Evolutionary conservation across 176 grass and related monocot genomes (phyloP), one percentile per base, ranked within the genome.

Genomic region (Thinopyrum elongatum): DNA sequence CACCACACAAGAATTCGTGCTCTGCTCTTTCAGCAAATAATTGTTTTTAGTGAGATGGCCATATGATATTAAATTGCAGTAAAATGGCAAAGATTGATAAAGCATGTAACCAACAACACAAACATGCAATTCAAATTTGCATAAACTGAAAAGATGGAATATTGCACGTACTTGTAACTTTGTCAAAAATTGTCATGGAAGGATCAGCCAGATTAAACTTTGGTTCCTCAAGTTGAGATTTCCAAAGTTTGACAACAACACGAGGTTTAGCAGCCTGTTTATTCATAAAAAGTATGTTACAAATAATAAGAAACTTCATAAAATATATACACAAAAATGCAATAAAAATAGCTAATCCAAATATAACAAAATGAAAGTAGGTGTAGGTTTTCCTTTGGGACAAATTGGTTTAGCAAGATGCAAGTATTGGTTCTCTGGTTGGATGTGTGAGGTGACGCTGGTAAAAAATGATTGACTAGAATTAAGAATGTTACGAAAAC

Each of bases 201-300:
- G 92, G 94, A 66, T 99, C 92, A 68, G 87, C 65, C 82, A 85
- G 89, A 80, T 82, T 94, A 82, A 55, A 89, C 76, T 94, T 96
- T 81, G 97, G 94, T 84, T 93, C 83, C 36, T 94, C 94, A 75
- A 99, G 78, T 66, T 93, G 88, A 86, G 76, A 92, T 93, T 93
- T 94, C 90, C 88, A 94, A 77, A 99, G 90, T 74, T 88, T 87
- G 80, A 99, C 55, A 81, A 93, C 85, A 79, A 17, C 83, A 75
- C 80, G 90, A 31, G 74, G 74, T 33, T 76, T 76, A 55, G 74
- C 44, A 55, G 74, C 74, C 74, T 76, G 74, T 25, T 76, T 76
- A 22, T 76, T 55, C 16, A 76, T 55, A 33, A 76, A 75, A 76
- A 76, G 28, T 30, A 30, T 76, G 47, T 76, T 76, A 76, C 25